Conservation (phyloP, 2,329 filamentous ascomycete genomes). For the Blumeria graminis region DNA sequence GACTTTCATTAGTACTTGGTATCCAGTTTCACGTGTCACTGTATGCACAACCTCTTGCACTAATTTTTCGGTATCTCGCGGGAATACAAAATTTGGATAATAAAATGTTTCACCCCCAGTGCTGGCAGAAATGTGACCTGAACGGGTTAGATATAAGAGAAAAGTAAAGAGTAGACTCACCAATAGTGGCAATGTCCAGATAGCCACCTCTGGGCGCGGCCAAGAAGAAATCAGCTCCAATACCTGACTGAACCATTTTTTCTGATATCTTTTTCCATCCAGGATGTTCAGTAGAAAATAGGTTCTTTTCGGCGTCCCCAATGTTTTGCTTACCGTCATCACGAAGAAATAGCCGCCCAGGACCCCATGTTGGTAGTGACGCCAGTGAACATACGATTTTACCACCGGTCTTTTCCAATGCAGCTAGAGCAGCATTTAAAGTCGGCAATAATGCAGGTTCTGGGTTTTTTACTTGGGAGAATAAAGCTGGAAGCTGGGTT, state of each 20-base stretch:
- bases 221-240: constrained; percentile 86
- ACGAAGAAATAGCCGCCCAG: constrained; percentile 59
- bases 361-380: constrained; percentile 77
- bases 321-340: constrained; percentile 72
- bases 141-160: constrained; percentile 4
- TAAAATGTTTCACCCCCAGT: constrained; percentile 94
- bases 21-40: constrained; percentile 74
- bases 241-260: constrained; percentile 66
- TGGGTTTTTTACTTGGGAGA: constrained; percentile 67
- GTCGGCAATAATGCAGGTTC: constrained; percentile 73
- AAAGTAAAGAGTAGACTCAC: constrained; percentile 20
- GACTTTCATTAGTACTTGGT: constrained; percentile 93
- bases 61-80: constrained; percentile 63
- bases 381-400: constrained; percentile 78
- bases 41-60: constrained; percentile 68
- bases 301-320: constrained; percentile 75
- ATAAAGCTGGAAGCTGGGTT: constrained; percentile 59
- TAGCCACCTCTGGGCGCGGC: constrained; percentile 77
- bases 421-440: constrained; percentile 61
- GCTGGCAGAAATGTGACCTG: constrained; percentile 59
- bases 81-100: constrained; percentile 85
- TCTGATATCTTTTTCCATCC: constrained; percentile 68
- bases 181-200: constrained; percentile 78
- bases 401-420: constrained; percentile 66
- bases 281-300: constrained; percentile 74